Evolutionary conservation across 331 rosid genomes (phyloP).

Genomic region (Saraca asoca): DNA sequence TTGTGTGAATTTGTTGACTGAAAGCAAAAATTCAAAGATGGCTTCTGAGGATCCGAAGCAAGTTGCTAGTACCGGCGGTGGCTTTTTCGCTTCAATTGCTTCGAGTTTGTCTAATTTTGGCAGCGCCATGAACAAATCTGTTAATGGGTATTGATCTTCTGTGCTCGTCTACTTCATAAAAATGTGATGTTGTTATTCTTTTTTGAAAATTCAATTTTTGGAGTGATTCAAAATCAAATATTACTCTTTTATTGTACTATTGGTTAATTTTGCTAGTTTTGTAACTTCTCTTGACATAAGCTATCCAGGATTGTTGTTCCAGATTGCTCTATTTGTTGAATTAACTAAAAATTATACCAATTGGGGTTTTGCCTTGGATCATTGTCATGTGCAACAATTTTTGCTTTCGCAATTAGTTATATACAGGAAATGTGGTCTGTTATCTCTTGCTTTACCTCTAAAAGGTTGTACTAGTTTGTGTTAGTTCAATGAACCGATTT

Average conservation of each 20-base stretch:
- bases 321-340: neutral
- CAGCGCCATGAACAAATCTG: conserved; percentile 82
- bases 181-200: neutral
- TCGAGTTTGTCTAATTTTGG: conserved; percentile 60
- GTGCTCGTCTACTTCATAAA: neutral
- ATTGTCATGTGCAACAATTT: neutral
- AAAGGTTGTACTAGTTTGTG: conserved; percentile 17
- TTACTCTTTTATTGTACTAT: neutral
- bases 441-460: conserved; percentile 14
- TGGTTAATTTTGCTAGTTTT: neutral
- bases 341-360: neutral
- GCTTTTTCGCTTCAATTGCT: conserved; percentile 57
- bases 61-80: conserved; percentile 34
- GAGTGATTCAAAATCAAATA: conserved; percentile 17
- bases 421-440: conserved; percentile 19
- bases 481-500: conserved; percentile 20
- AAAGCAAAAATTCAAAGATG: conserved; percentile 35
- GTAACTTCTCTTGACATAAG: neutral
- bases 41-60: conserved; percentile 55
- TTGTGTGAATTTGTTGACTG: conserved; percentile 26
- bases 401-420: neutral
- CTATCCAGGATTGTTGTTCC: conserved; percentile 19
- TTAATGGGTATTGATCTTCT: conserved; percentile 58
- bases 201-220: conserved; percentile 19
- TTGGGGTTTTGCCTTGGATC: conserved; percentile 4